Evolutionary conservation across 306 rosid species (phyloP).

Genomic region (Fragaria vesca): DNA sequence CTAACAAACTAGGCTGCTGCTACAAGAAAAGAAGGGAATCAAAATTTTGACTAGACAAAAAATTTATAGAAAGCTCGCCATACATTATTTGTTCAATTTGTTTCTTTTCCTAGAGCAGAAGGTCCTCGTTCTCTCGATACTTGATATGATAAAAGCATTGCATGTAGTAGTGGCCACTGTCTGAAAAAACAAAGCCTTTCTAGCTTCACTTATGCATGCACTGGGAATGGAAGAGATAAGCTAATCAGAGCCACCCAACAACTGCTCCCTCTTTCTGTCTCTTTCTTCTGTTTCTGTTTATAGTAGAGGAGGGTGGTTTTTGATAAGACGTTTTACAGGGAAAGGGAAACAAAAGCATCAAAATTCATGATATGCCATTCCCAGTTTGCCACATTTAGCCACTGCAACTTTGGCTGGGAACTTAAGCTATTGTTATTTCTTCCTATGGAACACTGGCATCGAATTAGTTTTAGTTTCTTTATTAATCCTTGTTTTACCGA

Average conservation of each 20-base stretch:
- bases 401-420: conserved; percentile 12
- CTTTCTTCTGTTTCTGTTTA: background rate
- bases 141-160: conserved; percentile 31
- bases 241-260: conserved; percentile 18
- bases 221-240: conserved; percentile 18
- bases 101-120: conserved; percentile 35
- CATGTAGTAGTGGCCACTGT: conserved; percentile 35
- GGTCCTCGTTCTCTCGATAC: conserved; percentile 29
- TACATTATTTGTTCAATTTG: background rate
- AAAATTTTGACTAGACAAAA: background rate
- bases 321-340: conserved; percentile 43
- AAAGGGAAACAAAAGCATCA: conserved; percentile 25
- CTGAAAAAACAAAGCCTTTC: background rate
- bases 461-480: conserved; percentile 19
- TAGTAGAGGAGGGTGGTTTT: conserved; percentile 22
- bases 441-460: background rate
- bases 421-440: conserved; percentile 13
- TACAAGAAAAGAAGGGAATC: background rate
- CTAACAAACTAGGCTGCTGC: background rate
- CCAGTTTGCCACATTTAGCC: conserved; percentile 40
- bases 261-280: background rate
- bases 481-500: conserved; percentile 8
- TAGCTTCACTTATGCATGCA: conserved; percentile 7
- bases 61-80: background rate
- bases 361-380: conserved; percentile 25